Base-by-base conservation (phyloP, 192 early-diverging fungal species). In the Coemansia sp. region DNA sequence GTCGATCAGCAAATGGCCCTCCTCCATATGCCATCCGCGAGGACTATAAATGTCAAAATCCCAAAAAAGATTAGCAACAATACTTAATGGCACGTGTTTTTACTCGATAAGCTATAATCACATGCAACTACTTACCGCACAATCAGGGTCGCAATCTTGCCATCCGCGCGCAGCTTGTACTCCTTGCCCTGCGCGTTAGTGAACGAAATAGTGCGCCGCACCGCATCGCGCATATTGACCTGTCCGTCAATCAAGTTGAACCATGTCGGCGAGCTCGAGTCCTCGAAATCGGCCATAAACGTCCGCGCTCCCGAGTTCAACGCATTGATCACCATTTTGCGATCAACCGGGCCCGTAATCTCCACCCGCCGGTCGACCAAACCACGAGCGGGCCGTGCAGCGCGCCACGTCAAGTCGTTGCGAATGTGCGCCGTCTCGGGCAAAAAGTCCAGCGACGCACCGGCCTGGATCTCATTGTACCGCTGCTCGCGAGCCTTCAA, bases 251-350 rank as follows among this genome's bases (percentile, higher is more conserved):
- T 53, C 73, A 88, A 82, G 87, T 93, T 96, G 62, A 91, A 89
- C 94, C 94, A 98, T n/a, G 94, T 96, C 37, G 96, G 96, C 15
- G 93, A 87, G 83, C 90, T 96, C 20, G 96, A 98, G 83, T 98
- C 96, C 89, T 98, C 96, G 75, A 98, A 96, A 80, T 98, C 96
- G 31, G 96, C 96, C 96, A 98, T 98, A 79, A 93, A 98, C 31
- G 94, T 96, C 60, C 83, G 82, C 28, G 96, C 91, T 3, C 91
- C 94, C 22, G 93, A 91, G 85, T 96, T 98, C 69, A 98, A 87
- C 46, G 96, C 96, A 67, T 98, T 98, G 83, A 98, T 98, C 71
- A 98, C 94, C 96, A 98, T 98, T 83, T 98, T 98, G 74, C 96
- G 89, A 83, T 96, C 94, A 47, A 96, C 94, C 6, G 96, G 96